Percentiles rank a stretch among this genome's conserved stretches.
Conservation (phyloP, 352 stramenopile species). For the Plasmopara halstedii region DNA sequence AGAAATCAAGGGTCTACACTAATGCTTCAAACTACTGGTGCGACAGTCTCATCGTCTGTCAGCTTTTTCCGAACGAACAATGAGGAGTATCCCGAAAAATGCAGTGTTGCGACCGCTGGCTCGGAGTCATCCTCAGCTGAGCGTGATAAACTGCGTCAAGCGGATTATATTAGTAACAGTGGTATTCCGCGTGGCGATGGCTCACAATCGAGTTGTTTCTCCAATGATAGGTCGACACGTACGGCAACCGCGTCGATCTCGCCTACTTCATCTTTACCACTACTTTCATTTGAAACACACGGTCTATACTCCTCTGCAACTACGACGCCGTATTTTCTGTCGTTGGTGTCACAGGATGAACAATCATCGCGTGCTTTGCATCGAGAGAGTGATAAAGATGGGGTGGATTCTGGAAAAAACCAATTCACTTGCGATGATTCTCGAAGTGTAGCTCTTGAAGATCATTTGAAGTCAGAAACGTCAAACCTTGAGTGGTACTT, state of each 20-base stretch:
- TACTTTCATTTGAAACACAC: slow-evolving; percentile 36
- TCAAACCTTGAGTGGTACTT: slow-evolving; percentile 73
- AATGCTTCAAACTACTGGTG: slow-evolving; percentile 4
- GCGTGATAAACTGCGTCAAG: slow-evolving; percentile 10
- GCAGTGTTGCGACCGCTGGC: slow-evolving; percentile 18
- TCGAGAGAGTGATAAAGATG: slow-evolving; percentile 14
- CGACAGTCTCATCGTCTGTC: neutral
- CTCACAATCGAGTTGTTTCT: slow-evolving; percentile 31
- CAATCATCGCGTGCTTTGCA: slow-evolving; percentile 5
- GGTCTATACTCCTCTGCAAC: slow-evolving; percentile 38
- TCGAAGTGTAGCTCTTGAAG: slow-evolving; percentile 7
- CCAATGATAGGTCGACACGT: slow-evolving; percentile 25
- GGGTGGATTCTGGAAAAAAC: slow-evolving; percentile 13
- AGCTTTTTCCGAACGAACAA: slow-evolving; percentile 3
- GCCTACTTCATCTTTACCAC: slow-evolving; percentile 11
- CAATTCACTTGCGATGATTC: slow-evolving; percentile 6
- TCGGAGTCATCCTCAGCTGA: slow-evolving; percentile 21
- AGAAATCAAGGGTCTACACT: neutral
- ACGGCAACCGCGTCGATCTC: neutral
- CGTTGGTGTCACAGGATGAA: slow-evolving; percentile 28
- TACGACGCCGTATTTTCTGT: slow-evolving; percentile 47
- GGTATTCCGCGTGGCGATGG: slow-evolving; percentile 13
- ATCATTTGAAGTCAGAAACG: slow-evolving; percentile 17
- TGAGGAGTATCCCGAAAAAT: slow-evolving; percentile 13
- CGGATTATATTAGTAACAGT: slow-evolving; percentile 13